A percentile compares a stretch with the other conserved stretches of the same genome.
Conservation (phyloP, 768 basidiomycete species). For the Boletus subparvulus region DNA sequence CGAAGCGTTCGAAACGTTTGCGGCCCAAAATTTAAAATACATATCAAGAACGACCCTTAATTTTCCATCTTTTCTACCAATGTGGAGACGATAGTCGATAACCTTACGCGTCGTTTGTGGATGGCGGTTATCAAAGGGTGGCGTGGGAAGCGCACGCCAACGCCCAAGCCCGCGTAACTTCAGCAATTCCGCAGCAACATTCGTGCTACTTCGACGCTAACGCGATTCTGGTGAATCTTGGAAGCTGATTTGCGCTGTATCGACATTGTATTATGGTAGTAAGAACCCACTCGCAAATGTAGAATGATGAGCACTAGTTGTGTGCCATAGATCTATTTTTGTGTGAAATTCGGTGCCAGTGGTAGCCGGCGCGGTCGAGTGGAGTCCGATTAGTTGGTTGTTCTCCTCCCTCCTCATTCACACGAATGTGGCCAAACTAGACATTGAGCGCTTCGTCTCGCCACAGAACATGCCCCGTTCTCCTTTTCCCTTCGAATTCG, state of each 20-base stretch:
- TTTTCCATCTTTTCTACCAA: too few species aligned
- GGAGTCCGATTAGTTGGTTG: neutral
- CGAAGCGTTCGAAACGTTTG: too few species aligned
- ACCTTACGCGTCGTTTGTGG: too few species aligned
- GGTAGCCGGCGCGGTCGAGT: neutral
- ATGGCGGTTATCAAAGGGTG: too few species aligned
- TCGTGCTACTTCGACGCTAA: neutral
- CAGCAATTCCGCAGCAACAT: neutral
- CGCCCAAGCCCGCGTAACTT: too few species aligned
- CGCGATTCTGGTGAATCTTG: neutral
- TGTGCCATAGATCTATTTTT: conserved; percentile 7
- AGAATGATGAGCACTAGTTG: too few species aligned
- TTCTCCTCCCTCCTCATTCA: neutral
- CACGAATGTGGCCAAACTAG: conserved; percentile 9
- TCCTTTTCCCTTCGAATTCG: neutral
- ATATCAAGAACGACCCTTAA: too few species aligned
- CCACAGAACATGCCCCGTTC: conserved; percentile 13
- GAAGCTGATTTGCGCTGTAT: conserved; percentile 13
- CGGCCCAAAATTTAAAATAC: too few species aligned
- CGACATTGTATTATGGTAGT: neutral
- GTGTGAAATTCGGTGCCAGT: neutral
- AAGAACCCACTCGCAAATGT: neutral
- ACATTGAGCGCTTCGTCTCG: neutral
- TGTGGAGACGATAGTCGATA: too few species aligned
- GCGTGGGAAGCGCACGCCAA: neutral